Evolutionary conservation across 2,329 filamentous ascomycete genomes (phyloP), one percentile per base, ranked within the genome.

Genomic region (Lithohypha guttulata): DNA sequence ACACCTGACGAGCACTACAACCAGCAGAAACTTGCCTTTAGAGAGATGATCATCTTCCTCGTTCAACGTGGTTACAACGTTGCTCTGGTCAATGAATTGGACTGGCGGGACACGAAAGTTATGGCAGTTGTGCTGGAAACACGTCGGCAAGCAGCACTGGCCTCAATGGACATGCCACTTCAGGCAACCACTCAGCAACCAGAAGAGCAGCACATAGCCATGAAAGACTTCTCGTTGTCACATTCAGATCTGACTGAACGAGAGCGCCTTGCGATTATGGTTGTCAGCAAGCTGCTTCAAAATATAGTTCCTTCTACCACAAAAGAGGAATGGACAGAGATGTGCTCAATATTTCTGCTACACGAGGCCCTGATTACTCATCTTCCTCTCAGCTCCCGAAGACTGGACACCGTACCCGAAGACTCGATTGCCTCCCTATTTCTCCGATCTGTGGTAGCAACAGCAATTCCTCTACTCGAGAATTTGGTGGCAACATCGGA

Each of bases 21-120:
- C 20, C 34, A 46, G 8, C 42, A 50, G 2, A 44, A 55, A 25
- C 49, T 53, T 11, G 55, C 53, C 3, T 55, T 67, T 17, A 61
- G 71, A 22, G 53, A 57, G 3, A 63, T 76, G 51, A 74, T 81
- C 26, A 64, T 69, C 40, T 65, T 61, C 42, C 70, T 81, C 42
- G 65, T 76, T 36, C 54, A 53, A 0, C 58, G 61, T n/a, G 71
- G 73, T 1, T 75, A 71, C 53, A 79, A 75, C 50, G 63, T 79
- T 4, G 76, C 74, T 1, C 59, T 83, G 17, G 64, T 83, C 29
- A 78, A 84, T 43, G 70, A 68, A 22, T 54, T 82, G 8, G 70
- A 77, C 36, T 80, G 74, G 49, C 60, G 63, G 34, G 79, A 81
- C 51, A 79, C 75, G 1, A 81, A 81, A 57, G 73, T 74, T 48